phyloP scores from a whole-genome alignment of 2,329 filamentous ascomycete species.

The Colletotrichum caudatum region DNA sequence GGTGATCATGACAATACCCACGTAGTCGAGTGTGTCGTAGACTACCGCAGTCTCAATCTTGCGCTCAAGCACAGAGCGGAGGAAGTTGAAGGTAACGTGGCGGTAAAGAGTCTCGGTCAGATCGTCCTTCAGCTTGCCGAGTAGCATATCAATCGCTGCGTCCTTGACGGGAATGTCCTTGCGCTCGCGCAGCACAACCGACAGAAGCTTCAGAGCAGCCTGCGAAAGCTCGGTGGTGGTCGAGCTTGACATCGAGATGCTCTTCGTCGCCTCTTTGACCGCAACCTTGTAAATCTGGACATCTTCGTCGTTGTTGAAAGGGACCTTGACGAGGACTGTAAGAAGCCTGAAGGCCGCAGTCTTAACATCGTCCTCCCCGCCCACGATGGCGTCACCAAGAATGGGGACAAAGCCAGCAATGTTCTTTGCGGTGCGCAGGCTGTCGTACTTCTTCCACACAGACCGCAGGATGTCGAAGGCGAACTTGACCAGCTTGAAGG shows the following conservation, averaged over 20 bases:
- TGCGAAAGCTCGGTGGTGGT: conserved; percentile 89
- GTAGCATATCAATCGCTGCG: conserved; percentile 82
- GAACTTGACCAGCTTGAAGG: conserved; percentile 90
- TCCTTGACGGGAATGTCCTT: conserved; percentile 82
- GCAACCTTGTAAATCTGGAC: conserved; percentile 78
- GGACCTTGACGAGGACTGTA: conserved; percentile 85
- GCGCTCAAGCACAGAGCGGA: conserved; percentile 86
- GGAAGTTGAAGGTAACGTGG: conserved; percentile 93
- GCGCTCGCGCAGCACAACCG: conserved; percentile 85
- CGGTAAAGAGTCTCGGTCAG: conserved; percentile 93
- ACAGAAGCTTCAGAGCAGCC: conserved; percentile 88
- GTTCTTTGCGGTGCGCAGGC: conserved; percentile 82
- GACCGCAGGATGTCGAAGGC: conserved; percentile 87
- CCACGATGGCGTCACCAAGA: conserved; percentile 86
- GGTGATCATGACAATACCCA: conserved; percentile 93
- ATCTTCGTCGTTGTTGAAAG: conserved; percentile 77
- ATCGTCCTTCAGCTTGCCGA: conserved; percentile 86
- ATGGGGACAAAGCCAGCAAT: conserved; percentile 88
- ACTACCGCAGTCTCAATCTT: conserved; percentile 88
- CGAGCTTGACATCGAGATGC: conserved; percentile 80
- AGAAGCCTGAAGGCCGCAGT: conserved; percentile 88
- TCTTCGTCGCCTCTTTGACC: conserved; percentile 84
- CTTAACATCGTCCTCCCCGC: conserved; percentile 92
- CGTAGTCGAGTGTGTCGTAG: conserved; percentile 91
- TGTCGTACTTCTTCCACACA: conserved; percentile 87